Evolutionary conservation across 345 rosid genomes (phyloP).

Genomic region (Populus davidiana): DNA sequence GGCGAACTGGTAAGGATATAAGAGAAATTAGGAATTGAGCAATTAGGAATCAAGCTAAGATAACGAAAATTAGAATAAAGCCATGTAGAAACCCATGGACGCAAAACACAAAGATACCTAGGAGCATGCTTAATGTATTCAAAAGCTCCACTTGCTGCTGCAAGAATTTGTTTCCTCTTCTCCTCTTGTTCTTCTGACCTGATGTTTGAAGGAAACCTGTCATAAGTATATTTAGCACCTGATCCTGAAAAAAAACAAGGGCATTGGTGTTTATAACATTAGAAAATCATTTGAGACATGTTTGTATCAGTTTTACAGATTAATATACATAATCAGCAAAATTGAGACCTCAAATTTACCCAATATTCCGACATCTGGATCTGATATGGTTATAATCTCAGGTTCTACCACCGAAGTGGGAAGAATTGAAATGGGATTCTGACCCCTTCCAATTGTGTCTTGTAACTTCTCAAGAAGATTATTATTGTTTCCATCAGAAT

Average conservation of each 20-base stretch:
- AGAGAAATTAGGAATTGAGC: too few relatives aligned
- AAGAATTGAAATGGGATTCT: too few relatives aligned
- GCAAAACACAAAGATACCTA: slow-evolving; percentile 48
- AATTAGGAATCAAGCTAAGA: neutral
- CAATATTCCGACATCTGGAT: slow-evolving; percentile 65
- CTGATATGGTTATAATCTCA: slow-evolving; percentile 88
- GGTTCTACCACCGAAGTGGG: slow-evolving; percentile 39
- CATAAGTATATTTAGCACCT: slow-evolving; percentile 88
- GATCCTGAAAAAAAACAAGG: slow-evolving; percentile 24
- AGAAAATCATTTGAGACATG: neutral
- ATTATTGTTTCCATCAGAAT: too few relatives aligned
- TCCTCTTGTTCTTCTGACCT: slow-evolving; percentile 95
- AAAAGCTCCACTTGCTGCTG: slow-evolving; percentile 80
- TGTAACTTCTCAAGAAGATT: too few relatives aligned
- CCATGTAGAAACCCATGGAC: slow-evolving; percentile 1
- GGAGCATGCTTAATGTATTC: slow-evolving; percentile 73
- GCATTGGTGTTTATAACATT: neutral
- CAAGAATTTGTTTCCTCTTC: slow-evolving; percentile 91
- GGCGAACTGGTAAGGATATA: slow-evolving; percentile 44
- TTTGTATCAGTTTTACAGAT: neutral
- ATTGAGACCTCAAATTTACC: slow-evolving; percentile 41
- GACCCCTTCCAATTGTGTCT: too few relatives aligned
- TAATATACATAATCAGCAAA: neutral
- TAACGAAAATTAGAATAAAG: neutral
- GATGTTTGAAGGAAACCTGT: slow-evolving; percentile 87